Evolutionary conservation across 1,284 basidiomycete genomes (phyloP), one percentile per base, ranked within the genome.

Genomic region (Leccinum pachyderme): DNA sequence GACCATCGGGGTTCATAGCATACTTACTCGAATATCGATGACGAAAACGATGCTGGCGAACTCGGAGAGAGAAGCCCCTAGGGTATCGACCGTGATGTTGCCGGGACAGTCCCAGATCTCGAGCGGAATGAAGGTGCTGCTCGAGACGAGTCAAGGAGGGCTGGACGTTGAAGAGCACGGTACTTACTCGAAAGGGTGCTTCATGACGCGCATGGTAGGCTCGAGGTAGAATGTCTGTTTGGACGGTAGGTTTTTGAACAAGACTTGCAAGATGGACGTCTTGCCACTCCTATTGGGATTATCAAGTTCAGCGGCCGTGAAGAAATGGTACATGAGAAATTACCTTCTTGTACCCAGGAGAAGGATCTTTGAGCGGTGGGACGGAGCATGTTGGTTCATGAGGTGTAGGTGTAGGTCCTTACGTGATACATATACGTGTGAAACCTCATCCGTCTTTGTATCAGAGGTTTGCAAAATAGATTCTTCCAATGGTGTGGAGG

Each of bases 31-130:
- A 56, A 97, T 95, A 68, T 98, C 96, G 64, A 98, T 91, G n/a
- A 98, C 94, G 66, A 95, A 99, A 35, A 98, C 85, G 61, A 98
- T 79, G 0, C 87, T 85, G 1, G 89, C 81, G 65, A 95, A 93
- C 31, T 87, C 80, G 43, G 82, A 81, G 25, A 95, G 77, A 1
- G 89, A 81, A 2, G 81, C 81, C 18, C 86, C 87, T 24, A 94
- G 79, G 18, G 84, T 82, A 28, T 93, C 87, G 4, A 88, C 79
- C 5, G 91, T 86, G 52, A 87, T 83, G 55, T 87, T 91, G 28
- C 92, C 91, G 0, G 96, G 96, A 59, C 92, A 92, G 68, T 98
- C 95, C 93, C 94, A 98, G 67, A 98, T 85, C 69, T 98, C 91
- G 25, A 98, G 83, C 1, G 92, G 91, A 55, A 97, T 87, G 60